Evolutionary conservation across 1,139 yeast genomes (phyloP).

Genomic region (Williopsis jadinii): DNA sequence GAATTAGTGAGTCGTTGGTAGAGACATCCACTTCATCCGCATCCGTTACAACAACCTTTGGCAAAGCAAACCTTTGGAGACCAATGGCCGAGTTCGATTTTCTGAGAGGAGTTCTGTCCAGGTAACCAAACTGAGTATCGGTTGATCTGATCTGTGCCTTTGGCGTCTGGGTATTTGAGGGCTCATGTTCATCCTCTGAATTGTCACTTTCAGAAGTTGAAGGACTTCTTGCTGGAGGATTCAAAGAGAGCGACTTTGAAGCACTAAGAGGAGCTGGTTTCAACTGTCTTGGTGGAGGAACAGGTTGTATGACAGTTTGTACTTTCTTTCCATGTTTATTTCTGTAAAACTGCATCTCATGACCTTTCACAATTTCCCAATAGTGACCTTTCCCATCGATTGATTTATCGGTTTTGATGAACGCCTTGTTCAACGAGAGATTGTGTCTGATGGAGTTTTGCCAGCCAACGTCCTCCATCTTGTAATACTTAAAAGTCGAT

Average conservation of each 20-base stretch:
- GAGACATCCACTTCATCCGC: conserved; percentile 6
- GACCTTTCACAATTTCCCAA: conserved; percentile 86
- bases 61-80: conserved; percentile 22
- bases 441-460: conserved; percentile 88
- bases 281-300: conserved; percentile 2
- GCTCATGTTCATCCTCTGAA: conserved; percentile 15
- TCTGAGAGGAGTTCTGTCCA: conserved; percentile 21
- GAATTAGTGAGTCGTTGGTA: conserved; percentile 7
- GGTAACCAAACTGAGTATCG: conserved; percentile 3
- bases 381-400: conserved; percentile 96
- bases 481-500: conserved; percentile 76
- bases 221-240: conserved; percentile 8
- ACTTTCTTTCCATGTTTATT: conserved; percentile 42
- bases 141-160: conserved; percentile 15
- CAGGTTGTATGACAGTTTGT: conserved; percentile 10
- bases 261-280: conserved; percentile 1
- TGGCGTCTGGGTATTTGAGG: conserved; percentile 15
- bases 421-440: conserved; percentile 78
- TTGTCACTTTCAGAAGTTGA: conserved; percentile 20
- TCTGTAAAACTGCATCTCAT: conserved; percentile 75
- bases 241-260: not conserved
- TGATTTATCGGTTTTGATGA: conserved; percentile 84
- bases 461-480: conserved; percentile 89
- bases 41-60: conserved; percentile 1
- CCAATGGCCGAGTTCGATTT: conserved; percentile 31